Evolutionary conservation across 164 flowering plant genomes (phyloP).

Genomic region (Vitis cinerea): DNA sequence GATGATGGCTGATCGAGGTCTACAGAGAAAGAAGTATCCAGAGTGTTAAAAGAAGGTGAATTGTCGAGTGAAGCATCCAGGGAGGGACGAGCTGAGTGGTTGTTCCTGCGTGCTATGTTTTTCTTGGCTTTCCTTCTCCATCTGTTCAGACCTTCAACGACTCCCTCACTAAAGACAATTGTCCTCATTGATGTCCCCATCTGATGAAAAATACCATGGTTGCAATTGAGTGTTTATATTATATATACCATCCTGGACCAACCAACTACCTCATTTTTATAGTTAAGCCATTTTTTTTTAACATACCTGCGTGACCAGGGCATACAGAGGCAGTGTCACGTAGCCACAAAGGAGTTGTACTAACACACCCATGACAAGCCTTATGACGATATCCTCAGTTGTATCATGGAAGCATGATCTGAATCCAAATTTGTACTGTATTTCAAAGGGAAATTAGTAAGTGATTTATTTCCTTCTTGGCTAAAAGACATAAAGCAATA

Average conservation of each 20-base stretch:
- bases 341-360: slow-evolving; percentile 74
- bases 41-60: slow-evolving; percentile 25
- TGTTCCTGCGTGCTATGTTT: slow-evolving; percentile 16
- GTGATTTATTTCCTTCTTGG: not conserved
- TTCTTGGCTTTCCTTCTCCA: slow-evolving; percentile 47
- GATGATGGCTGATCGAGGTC: not conserved
- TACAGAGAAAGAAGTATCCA: slow-evolving; percentile 13
- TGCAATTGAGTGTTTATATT: too few species aligned
- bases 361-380: slow-evolving; percentile 42
- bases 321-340: slow-evolving; percentile 68
- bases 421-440: slow-evolving; percentile 58
- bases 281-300: too few species aligned
- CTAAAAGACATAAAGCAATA: not conserved
- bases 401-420: slow-evolving; percentile 57
- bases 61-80: slow-evolving; percentile 13
- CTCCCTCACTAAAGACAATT: slow-evolving; percentile 51
- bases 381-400: slow-evolving; percentile 46
- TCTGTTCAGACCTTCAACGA: slow-evolving; percentile 44
- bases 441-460: not conserved
- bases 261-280: too few species aligned
- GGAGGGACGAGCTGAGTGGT: not conserved
- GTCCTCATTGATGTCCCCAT: slow-evolving; percentile 65
- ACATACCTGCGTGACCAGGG: slow-evolving; percentile 67
- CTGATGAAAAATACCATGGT: slow-evolving; percentile 26
- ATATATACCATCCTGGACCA: too few species aligned